A percentile compares a stretch with the other conserved stretches of the same genome.
Evolutionary conservation across 2,329 filamentous ascomycete genomes (phyloP).

Genomic region (Ploettnerulaceae sp.): DNA sequence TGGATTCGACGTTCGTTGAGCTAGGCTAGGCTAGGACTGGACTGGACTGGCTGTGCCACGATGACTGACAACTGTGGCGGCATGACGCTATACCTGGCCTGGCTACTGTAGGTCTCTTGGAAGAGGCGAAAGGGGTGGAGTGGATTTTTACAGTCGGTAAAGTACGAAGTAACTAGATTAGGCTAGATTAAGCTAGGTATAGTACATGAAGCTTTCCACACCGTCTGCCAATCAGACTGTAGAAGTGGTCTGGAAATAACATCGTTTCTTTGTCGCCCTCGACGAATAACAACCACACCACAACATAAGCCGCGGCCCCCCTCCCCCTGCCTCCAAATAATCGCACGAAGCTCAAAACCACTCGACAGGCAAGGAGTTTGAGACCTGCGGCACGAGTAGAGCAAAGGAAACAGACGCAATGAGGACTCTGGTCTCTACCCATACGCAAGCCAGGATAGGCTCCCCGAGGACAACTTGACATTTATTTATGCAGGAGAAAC

Average conservation of each 20-base stretch:
- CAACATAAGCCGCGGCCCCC: constrained; percentile 25
- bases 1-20: not conserved
- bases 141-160: not conserved
- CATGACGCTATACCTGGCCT: not conserved
- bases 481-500: constrained; percentile 35
- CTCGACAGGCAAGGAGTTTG: not conserved
- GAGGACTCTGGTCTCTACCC: not conserved
- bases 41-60: not conserved
- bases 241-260: constrained; percentile 19
- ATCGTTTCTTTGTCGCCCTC: constrained; percentile 19
- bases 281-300: constrained; percentile 25
- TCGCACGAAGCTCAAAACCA: constrained; percentile 10
- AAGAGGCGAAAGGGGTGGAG: not conserved
- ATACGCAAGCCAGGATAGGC: constrained; percentile 23
- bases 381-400: constrained; percentile 17
- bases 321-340: constrained; percentile 24
- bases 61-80: not conserved
- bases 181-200: too few relatives aligned
- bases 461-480: constrained; percentile 20
- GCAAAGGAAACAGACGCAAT: constrained; percentile 6
- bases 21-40: not conserved
- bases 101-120: not conserved
- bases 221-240: constrained; percentile 17
- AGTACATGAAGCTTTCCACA: too few relatives aligned
- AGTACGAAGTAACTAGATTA: constrained; percentile 15